phyloP scores from a whole-genome alignment of 495 filamentous ascomycete genomes.

The Penicillium flavigenum region DNA sequence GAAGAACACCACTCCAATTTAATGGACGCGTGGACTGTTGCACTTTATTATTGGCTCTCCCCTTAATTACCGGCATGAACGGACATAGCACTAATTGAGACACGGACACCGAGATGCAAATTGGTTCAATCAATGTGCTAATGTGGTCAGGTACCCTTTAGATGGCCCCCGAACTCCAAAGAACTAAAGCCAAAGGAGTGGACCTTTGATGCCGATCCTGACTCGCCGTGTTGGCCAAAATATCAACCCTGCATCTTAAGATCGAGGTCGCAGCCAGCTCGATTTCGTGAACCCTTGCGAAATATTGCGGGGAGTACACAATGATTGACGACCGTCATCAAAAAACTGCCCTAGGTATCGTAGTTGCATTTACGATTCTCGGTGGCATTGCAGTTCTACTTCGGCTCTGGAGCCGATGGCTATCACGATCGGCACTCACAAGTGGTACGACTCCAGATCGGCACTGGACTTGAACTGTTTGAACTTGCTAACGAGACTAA shows the following conservation, averaged over 20 bases:
- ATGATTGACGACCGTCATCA: constrained; percentile 36
- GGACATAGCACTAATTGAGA: background rate
- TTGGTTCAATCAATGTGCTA: background rate
- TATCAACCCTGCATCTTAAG: background rate
- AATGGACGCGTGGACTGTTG: background rate
- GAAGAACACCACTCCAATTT: background rate
- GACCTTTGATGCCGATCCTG: background rate
- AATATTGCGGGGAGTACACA: background rate
- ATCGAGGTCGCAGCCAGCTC: background rate
- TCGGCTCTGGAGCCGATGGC: constrained; percentile 44
- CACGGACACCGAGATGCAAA: background rate
- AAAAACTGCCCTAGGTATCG: constrained; percentile 44
- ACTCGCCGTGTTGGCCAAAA: background rate
- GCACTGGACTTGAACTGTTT: background rate
- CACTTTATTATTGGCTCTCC: background rate
- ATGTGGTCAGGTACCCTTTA: too few relatives aligned
- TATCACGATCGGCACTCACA: constrained; percentile 33
- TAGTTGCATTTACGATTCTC: constrained; percentile 48
- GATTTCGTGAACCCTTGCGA: too few relatives aligned
- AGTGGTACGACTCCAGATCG: constrained; percentile 27
- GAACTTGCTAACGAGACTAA: constrained; percentile 9
- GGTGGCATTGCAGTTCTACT: constrained; percentile 44
- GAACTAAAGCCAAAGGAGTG: background rate
- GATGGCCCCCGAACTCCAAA: background rate
- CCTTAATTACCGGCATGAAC: background rate